Conservation (phyloP, 139 green algal species). For the Ulvella scutata region DNA sequence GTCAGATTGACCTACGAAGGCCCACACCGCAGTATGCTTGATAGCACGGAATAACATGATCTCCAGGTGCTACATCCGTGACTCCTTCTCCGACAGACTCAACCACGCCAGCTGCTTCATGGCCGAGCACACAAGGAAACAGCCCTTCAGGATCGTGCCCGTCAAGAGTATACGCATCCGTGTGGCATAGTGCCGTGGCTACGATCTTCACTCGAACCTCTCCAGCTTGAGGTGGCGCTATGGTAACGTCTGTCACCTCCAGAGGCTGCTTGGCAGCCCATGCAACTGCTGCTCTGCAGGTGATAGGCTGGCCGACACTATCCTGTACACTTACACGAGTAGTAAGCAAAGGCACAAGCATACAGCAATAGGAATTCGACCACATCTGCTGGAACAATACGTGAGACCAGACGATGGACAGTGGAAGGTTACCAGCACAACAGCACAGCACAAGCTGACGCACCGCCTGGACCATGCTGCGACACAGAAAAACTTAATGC, state of each 20-base stretch:
- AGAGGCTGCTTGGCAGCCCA: slow-evolving; percentile 75
- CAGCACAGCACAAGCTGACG: no score
- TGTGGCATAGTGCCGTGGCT: slow-evolving; percentile 90
- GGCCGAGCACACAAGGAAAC: slow-evolving; percentile 93
- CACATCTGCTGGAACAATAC: no score
- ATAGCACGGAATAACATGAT: slow-evolving; percentile 93
- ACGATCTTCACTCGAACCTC: slow-evolving; percentile 85
- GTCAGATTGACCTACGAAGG: no score
- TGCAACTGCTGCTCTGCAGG: slow-evolving; percentile 84
- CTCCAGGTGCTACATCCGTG: slow-evolving; percentile 50
- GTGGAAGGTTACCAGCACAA: no score
- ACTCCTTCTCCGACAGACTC: slow-evolving; percentile 85
- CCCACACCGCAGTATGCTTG: slow-evolving; percentile 23
- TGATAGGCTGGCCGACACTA: slow-evolving; percentile 46
- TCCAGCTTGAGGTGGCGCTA: slow-evolving; percentile 67
- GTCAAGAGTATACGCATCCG: slow-evolving; percentile 23
- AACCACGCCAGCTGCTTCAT: slow-evolving; percentile 92
- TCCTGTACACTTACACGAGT: background rate
- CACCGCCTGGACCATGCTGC: no score
- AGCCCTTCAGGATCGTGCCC: slow-evolving; percentile 47
- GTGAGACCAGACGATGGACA: no score
- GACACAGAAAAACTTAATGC: no score
- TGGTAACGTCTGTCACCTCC: slow-evolving; percentile 59
- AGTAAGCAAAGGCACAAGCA: no score
- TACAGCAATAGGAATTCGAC: no score